Evolutionary conservation across 2,329 filamentous ascomycete genomes (phyloP).

Genomic region (Colletotrichum neosansevieriae): DNA sequence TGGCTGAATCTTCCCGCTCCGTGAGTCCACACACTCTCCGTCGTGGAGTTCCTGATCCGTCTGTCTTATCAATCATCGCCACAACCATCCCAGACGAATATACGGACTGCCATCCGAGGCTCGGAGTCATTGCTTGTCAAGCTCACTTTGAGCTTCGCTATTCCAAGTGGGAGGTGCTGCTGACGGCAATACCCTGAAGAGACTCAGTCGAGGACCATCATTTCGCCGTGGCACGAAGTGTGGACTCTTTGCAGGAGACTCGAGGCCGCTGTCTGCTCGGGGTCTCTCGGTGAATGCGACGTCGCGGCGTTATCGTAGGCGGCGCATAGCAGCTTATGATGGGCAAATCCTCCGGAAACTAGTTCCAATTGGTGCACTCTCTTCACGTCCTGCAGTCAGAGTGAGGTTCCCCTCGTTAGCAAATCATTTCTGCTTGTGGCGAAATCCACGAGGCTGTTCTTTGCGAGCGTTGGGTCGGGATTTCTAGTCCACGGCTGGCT

Average conservation of each 20-base stretch:
- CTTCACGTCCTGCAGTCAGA: slow-evolving; percentile 36
- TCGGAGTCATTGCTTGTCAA: background rate
- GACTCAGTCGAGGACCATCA: background rate
- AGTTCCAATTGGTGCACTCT: slow-evolving; percentile 1
- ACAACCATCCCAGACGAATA: background rate
- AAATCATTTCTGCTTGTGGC: slow-evolving; percentile 14
- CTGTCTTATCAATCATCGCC: slow-evolving; percentile 1
- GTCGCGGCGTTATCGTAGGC: background rate
- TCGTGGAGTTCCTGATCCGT: background rate
- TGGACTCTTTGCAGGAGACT: background rate
- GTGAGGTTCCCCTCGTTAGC: slow-evolving; percentile 25
- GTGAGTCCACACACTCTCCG: background rate
- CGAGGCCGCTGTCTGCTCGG: background rate
- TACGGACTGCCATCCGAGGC: too few relatives aligned
- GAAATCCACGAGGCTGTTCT: slow-evolving; percentile 13
- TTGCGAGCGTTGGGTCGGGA: slow-evolving; percentile 2
- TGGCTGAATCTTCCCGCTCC: background rate
- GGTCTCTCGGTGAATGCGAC: background rate
- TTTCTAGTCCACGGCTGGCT: slow-evolving; percentile 10
- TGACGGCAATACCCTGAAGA: background rate
- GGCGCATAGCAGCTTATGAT: slow-evolving; percentile 4
- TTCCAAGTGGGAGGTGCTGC: background rate
- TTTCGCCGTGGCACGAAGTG: background rate
- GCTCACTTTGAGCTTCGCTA: background rate
- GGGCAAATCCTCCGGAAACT: slow-evolving; percentile 7